Conservation (phyloP, 495 filamentous ascomycete genomes). For the Xylaria cubensis region DNA sequence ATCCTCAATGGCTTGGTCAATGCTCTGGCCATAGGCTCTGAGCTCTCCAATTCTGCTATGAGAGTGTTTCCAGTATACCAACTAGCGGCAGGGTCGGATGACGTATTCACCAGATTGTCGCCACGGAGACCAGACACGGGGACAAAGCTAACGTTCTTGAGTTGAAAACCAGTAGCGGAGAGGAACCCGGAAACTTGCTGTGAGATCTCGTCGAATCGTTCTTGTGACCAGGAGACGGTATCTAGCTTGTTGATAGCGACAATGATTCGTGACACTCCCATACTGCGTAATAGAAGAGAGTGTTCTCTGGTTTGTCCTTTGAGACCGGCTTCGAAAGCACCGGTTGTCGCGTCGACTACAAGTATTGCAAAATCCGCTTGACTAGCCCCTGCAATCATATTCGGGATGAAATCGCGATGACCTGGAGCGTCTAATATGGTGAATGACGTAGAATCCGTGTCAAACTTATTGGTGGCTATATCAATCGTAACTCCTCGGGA, state of each 20-base stretch:
- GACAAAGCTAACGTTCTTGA: constrained; percentile 81
- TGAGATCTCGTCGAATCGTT: constrained; percentile 82
- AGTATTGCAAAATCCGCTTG: constrained; percentile 97
- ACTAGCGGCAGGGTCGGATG: constrained; percentile 58
- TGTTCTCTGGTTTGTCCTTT: constrained; percentile 96
- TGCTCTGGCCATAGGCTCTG: constrained; percentile 71
- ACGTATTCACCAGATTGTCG: constrained; percentile 76
- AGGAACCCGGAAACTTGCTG: constrained; percentile 85
- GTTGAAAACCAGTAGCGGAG: constrained; percentile 76
- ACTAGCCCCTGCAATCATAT: constrained; percentile 97
- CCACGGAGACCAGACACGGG: constrained; percentile 89
- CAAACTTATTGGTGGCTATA: constrained; percentile 91
- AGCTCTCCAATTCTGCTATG: constrained; percentile 81
- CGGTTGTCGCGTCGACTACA: constrained; percentile 86
- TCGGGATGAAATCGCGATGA: constrained; percentile 94
- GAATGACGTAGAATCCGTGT: constrained; percentile 83
- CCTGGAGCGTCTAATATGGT: constrained; percentile 96
- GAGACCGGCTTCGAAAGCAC: constrained; percentile 90
- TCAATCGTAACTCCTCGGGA: constrained; percentile 94
- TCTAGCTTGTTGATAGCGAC: constrained; percentile 97
- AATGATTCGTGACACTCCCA: constrained; percentile 86
- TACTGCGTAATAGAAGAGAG: constrained; percentile 84
- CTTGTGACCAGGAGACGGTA: constrained; percentile 77
- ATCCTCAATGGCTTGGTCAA: constrained; percentile 83
- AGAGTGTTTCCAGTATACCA: constrained; percentile 87